Evolutionary conservation across 1,139 yeast species (phyloP).

Genomic region (Lodderomyces parapsilosis): DNA sequence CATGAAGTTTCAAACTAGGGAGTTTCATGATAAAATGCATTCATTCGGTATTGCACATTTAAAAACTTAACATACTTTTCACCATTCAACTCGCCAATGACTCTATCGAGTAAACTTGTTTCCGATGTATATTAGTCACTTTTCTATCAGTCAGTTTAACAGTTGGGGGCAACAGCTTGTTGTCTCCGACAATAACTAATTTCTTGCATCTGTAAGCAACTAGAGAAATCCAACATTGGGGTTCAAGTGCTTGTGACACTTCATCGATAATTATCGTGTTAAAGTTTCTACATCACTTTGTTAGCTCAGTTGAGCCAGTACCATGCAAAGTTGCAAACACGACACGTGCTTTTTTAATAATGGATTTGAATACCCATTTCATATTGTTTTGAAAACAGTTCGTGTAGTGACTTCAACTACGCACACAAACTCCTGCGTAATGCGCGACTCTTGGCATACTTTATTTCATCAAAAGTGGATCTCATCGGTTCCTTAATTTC

Average conservation of each 20-base stretch:
- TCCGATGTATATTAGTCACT: constrained; percentile 26
- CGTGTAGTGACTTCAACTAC: constrained; percentile 66
- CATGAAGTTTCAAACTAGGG: constrained; percentile 69
- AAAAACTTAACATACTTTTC: constrained; percentile 53
- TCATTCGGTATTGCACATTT: constrained; percentile 87
- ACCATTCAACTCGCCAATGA: constrained; percentile 53
- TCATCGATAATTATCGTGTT: constrained; percentile 90
- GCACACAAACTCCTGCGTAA: constrained; percentile 69
- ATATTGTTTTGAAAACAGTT: constrained; percentile 71
- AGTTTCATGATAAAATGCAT: constrained; percentile 72
- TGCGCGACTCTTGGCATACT: constrained; percentile 65
- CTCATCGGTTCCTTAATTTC: constrained; percentile 75
- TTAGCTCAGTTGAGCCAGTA: constrained; percentile 68
- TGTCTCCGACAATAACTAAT: constrained; percentile 80
- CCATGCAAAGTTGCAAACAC: constrained; percentile 87
- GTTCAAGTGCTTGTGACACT: constrained; percentile 90
- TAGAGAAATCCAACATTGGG: constrained; percentile 97
- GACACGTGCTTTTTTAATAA: constrained; percentile 63
- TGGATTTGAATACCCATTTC: constrained; percentile 62
- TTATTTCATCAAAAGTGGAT: constrained; percentile 52
- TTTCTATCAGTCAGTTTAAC: constrained; percentile 35
- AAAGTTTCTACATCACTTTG: constrained; percentile 45
- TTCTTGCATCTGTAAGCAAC: constrained; percentile 59
- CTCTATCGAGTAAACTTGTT: constrained; percentile 74
- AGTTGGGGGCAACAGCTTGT: constrained; percentile 83